Evolutionary conservation across 768 basidiomycete species (phyloP).

Genomic region (Leucocoprinus leucothites): DNA sequence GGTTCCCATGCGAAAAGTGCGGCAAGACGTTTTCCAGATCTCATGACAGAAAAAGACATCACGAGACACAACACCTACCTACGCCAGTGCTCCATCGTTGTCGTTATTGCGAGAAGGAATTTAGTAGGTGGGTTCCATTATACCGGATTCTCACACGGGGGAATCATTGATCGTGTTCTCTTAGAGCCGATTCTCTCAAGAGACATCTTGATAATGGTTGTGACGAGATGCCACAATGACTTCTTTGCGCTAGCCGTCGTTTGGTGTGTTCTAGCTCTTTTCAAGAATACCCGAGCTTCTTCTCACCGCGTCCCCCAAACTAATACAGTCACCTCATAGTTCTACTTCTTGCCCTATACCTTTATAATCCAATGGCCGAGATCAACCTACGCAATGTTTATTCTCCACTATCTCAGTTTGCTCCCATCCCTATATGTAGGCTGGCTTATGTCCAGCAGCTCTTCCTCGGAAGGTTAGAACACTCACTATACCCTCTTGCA

Average conservation of each 20-base stretch:
- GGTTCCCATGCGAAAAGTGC: constrained; percentile 71
- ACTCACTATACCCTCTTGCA: not conserved
- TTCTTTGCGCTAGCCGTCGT: constrained; percentile 16
- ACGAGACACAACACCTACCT: constrained; percentile 70
- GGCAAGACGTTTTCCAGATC: constrained; percentile 77
- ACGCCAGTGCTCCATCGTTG: constrained; percentile 67
- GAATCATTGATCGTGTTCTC: constrained; percentile 13
- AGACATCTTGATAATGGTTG: constrained; percentile 82
- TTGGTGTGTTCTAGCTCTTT: constrained; percentile 14
- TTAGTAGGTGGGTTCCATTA: constrained; percentile 52
- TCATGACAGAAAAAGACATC: constrained; percentile 80
- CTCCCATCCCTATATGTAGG: not conserved
- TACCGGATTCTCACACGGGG: constrained; percentile 11
- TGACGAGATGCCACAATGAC: constrained; percentile 51
- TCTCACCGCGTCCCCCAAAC: constrained; percentile 6
- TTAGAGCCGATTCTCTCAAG: constrained; percentile 68
- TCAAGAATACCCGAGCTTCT: not conserved
- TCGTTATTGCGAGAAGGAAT: constrained; percentile 71
- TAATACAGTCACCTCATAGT: constrained; percentile 10
- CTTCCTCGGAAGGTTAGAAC: constrained; percentile 5
- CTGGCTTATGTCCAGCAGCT: not conserved
- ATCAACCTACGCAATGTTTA: constrained; percentile 3
- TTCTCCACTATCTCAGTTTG: not conserved
- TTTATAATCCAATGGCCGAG: constrained; percentile 9
- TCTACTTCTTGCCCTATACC: constrained; percentile 13